Percentiles rank a stretch among this genome's conserved stretches.
These are phyloP conservation scores for Sideroxylon spinosum DNA, from an alignment of 179 eudicot species.

Conservation along the genomic window DNA sequence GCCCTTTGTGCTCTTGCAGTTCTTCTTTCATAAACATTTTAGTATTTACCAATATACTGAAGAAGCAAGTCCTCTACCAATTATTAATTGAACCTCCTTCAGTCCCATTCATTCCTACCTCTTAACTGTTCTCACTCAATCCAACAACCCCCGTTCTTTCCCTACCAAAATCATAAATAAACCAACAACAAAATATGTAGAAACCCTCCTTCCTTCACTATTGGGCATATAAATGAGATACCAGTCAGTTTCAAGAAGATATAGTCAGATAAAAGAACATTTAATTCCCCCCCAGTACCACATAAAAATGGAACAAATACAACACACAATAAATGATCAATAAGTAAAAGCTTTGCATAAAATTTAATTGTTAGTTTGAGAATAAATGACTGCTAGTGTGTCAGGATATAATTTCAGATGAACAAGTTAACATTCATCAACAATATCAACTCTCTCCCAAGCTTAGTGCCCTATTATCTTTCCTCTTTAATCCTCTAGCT, in stretches of 20 bases:
- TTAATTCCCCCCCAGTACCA: neutral
- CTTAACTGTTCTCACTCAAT: too few relatives aligned
- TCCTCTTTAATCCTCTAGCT: neutral
- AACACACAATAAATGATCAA: neutral
- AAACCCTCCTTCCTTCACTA: too few relatives aligned
- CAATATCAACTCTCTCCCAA: neutral
- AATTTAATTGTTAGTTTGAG: neutral
- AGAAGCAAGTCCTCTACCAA: too few relatives aligned
- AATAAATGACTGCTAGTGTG: neutral
- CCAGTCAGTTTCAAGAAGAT: neutral
- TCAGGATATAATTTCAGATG: too few relatives aligned
- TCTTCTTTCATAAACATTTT: too few relatives aligned
- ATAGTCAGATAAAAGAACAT: neutral
- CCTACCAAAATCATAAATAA: too few relatives aligned
- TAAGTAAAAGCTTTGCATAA: neutral
- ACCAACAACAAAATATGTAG: too few relatives aligned
- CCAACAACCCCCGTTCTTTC: too few relatives aligned
- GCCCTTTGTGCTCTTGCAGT: too few relatives aligned
- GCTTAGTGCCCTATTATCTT: neutral
- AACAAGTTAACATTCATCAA: neutral
- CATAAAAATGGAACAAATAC: neutral
- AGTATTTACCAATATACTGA: too few relatives aligned
- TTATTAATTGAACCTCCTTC: too few relatives aligned
- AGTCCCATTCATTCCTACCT: too few relatives aligned
- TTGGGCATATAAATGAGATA: neutral